These are phyloP conservation scores for Tetradesmus obliquus DNA, from an alignment of 139 green algal species.

Conservation along the genomic window DNA sequence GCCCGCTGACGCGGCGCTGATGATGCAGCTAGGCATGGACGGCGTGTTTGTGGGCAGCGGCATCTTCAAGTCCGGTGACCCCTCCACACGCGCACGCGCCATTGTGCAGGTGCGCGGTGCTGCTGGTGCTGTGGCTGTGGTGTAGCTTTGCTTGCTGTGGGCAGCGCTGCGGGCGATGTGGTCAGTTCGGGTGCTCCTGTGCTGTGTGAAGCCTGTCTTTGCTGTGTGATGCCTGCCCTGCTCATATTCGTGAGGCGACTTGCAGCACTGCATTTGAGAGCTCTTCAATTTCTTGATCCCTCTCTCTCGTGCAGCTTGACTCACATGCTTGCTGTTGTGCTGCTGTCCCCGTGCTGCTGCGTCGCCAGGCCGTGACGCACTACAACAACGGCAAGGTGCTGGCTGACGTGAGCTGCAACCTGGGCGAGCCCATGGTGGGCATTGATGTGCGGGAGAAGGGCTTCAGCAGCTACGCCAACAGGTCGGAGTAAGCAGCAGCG, in stretches of 20 bases:
- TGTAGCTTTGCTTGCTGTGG: background rate
- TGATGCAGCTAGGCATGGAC: constrained; percentile 99
- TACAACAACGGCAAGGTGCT: constrained; percentile 98
- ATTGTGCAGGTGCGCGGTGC: constrained; percentile 92
- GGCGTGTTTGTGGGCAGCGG: constrained; percentile 99
- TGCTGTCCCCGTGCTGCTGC: constrained; percentile 50
- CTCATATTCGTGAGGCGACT: too few relatives aligned
- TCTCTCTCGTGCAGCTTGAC: background rate
- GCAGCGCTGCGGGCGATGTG: background rate
- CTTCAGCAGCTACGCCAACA: constrained; percentile 88
- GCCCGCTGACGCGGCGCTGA: constrained; percentile 98
- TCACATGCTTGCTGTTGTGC: background rate
- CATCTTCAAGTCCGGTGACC: constrained; percentile 99
- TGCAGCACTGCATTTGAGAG: too few relatives aligned
- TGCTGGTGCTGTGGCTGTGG: constrained; percentile 54
- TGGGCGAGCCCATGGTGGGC: constrained; percentile 99
- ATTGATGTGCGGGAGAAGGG: constrained; percentile 92
- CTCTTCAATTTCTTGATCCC: too few relatives aligned
- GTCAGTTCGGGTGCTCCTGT: too few relatives aligned
- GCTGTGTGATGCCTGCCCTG: too few relatives aligned
- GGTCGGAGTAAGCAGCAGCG: constrained; percentile 59
- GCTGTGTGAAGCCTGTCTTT: background rate
- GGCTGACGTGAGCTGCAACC: constrained; percentile 89
- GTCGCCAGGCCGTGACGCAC: constrained; percentile 92
- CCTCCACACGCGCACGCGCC: constrained; percentile 90